phyloP scores from a whole-genome alignment of 2,329 filamentous ascomycete genomes.

The Talaromyces rugulosus region DNA sequence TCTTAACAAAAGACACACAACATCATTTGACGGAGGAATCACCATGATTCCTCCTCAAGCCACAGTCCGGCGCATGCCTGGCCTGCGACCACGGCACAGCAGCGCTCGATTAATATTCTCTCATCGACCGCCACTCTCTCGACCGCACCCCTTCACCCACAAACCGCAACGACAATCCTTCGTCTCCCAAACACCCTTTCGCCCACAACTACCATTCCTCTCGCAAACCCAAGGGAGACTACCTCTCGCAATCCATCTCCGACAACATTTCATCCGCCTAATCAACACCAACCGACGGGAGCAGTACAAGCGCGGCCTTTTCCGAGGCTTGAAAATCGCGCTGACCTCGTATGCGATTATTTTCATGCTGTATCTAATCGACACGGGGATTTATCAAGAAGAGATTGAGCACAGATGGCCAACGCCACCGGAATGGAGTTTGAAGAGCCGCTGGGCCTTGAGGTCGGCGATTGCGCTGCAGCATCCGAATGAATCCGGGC shows the following conservation, averaged over 20 bases:
- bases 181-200: slow-evolving; percentile 45
- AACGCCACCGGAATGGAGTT: slow-evolving; percentile 77
- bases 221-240: slow-evolving; percentile 28
- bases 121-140: slow-evolving; percentile 18
- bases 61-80: slow-evolving; percentile 37
- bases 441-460: slow-evolving; percentile 63
- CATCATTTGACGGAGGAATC: not conserved
- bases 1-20: not conserved
- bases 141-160: slow-evolving; percentile 54
- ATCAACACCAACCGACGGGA: slow-evolving; percentile 69
- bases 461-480: slow-evolving; percentile 61
- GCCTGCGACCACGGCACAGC: slow-evolving; percentile 28
- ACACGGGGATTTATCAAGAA: slow-evolving; percentile 68
- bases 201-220: slow-evolving; percentile 64
- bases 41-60: slow-evolving; percentile 33
- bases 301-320: slow-evolving; percentile 46
- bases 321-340: slow-evolving; percentile 65
- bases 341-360: slow-evolving; percentile 67
- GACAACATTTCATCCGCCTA: slow-evolving; percentile 59
- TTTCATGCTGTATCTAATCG: slow-evolving; percentile 56
- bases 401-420: slow-evolving; percentile 70
- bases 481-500: slow-evolving; percentile 52
- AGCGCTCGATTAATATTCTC: slow-evolving; percentile 11
- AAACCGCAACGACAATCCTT: slow-evolving; percentile 51
- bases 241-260: slow-evolving; percentile 48